Evolutionary conservation across 2,329 filamentous ascomycete species (phyloP).

Genomic region (Talaromyces verruculosus): DNA sequence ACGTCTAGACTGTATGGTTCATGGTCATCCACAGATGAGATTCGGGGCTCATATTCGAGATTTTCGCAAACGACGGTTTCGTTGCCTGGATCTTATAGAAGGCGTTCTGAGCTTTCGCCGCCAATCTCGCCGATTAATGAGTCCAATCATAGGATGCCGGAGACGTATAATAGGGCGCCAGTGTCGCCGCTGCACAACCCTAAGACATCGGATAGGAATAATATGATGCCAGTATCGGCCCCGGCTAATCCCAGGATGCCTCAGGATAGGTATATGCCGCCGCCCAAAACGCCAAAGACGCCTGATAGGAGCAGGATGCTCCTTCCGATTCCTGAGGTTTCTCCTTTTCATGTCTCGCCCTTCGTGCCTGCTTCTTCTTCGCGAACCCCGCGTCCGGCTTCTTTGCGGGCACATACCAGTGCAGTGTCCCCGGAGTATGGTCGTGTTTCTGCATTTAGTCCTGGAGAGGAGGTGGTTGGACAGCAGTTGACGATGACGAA

Average conservation of each 20-base stretch:
- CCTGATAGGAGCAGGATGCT: not conserved
- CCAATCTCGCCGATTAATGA: not conserved
- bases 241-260: not conserved
- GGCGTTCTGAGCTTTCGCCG: not conserved
- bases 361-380: not conserved
- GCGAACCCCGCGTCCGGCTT: not conserved
- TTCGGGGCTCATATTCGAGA: conserved; percentile 1
- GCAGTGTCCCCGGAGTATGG: not conserved
- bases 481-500: not conserved
- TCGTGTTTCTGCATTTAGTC: not conserved
- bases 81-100: not conserved
- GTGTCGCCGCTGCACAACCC: not conserved
- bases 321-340: not conserved
- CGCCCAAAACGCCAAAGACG: not conserved
- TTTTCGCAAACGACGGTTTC: not conserved
- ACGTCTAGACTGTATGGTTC: not conserved
- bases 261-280: not conserved
- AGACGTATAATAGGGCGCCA: not conserved
- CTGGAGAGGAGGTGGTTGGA: not conserved
- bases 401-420: not conserved
- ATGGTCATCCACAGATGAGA: not conserved
- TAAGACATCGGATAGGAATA: not conserved
- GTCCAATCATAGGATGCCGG: not conserved
- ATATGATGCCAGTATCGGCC: not conserved
- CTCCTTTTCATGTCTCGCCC: not conserved